Conservation (phyloP, 352 stramenopile species). For the Pythium dissimile region DNA sequence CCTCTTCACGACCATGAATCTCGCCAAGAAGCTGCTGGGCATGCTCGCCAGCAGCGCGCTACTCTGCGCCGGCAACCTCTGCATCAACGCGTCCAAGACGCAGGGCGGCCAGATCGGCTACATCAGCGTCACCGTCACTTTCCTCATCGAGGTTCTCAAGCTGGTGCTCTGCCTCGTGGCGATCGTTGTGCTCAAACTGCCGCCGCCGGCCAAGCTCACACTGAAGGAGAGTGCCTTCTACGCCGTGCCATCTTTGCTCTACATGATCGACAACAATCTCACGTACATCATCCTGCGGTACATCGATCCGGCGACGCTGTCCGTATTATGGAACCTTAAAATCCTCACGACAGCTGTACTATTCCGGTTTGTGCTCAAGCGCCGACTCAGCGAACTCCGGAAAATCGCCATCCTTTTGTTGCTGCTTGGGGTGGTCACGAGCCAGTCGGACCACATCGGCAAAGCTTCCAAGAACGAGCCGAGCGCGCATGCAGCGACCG, state of each 20-base stretch:
- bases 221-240: slow-evolving; percentile 64
- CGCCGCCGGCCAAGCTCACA: slow-evolving; percentile 38
- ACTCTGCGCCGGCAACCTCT: slow-evolving; percentile 78
- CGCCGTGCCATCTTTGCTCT: slow-evolving; percentile 80
- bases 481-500: slow-evolving; percentile 6
- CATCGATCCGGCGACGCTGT: slow-evolving; percentile 81
- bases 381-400: slow-evolving; percentile 60
- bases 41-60: slow-evolving; percentile 68
- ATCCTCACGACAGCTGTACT: slow-evolving; percentile 83
- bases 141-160: slow-evolving; percentile 86
- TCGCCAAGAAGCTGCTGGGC: slow-evolving; percentile 41
- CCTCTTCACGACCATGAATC: neutral
- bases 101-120: slow-evolving; percentile 75
- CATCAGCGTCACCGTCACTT: slow-evolving; percentile 79
- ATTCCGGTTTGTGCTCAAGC: slow-evolving; percentile 80
- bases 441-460: slow-evolving; percentile 67
- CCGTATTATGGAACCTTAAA: slow-evolving; percentile 88
- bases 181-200: slow-evolving; percentile 39
- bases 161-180: slow-evolving; percentile 42
- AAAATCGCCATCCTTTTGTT: slow-evolving; percentile 75
- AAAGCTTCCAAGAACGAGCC: slow-evolving; percentile 12
- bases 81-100: slow-evolving; percentile 82
- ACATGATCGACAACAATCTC: slow-evolving; percentile 88
- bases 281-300: slow-evolving; percentile 86
- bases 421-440: slow-evolving; percentile 75